Evolutionary conservation across 2,329 filamentous ascomycete species (phyloP).

Genomic region (Xylariaceae sp.): DNA sequence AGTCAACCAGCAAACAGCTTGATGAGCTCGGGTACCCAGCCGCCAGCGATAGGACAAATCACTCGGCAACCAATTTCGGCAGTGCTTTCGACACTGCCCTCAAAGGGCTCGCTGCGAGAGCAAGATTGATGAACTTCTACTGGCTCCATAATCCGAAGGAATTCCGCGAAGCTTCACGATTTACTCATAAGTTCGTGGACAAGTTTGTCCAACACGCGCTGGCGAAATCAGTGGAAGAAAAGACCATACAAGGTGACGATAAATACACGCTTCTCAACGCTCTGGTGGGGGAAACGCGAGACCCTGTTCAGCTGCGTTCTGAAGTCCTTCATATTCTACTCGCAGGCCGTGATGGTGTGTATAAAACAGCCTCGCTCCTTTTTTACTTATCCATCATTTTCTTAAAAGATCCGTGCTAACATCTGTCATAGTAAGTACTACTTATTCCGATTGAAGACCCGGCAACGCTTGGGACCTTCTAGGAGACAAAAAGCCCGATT

Average conservation of each 20-base stretch:
- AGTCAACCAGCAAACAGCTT: neutral
- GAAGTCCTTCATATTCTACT: conserved; percentile 39
- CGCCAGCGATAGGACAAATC: neutral
- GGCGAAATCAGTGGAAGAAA: neutral
- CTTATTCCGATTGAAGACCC: too few relatives aligned
- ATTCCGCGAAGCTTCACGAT: neutral
- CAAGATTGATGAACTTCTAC: neutral
- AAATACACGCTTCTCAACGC: conserved; percentile 40
- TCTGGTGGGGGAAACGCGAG: conserved; percentile 40
- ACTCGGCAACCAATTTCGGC: neutral
- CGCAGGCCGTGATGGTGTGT: conserved; percentile 52
- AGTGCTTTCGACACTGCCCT: neutral
- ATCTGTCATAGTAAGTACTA: too few relatives aligned
- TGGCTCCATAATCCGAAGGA: neutral
- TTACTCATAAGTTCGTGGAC: neutral
- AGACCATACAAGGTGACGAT: neutral
- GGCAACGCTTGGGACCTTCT: too few relatives aligned
- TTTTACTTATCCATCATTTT: too few relatives aligned
- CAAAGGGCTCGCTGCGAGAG: neutral
- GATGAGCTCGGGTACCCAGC: neutral
- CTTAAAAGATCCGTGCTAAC: too few relatives aligned
- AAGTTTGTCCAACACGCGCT: neutral
- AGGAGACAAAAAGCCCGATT: too few relatives aligned
- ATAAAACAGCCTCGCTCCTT: too few relatives aligned
- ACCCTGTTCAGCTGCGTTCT: conserved; percentile 42